Evolutionary conservation across 2,329 filamentous ascomycete genomes (phyloP), one percentile per base, ranked within the genome.

Genomic region (Botrytis tulipae): DNA sequence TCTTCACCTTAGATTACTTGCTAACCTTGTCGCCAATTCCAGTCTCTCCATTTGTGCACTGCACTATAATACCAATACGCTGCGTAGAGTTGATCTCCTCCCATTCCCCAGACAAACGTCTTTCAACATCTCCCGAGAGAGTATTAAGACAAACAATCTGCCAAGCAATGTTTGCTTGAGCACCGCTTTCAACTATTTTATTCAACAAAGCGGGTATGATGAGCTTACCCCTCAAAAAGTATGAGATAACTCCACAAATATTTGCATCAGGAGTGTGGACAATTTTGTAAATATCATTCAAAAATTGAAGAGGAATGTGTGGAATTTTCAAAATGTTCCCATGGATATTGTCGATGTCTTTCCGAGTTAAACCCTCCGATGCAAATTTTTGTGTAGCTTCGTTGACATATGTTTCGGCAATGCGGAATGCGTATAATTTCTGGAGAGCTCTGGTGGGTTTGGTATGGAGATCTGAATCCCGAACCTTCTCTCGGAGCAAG

Each of bases 131-230:
- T 48, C 4, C 4, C 22, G 40, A 4, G 4, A 37, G 63, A 5
- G 0, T 12, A 16, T 40, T 1, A 22, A 51, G 25, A 22, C 46
- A 6, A n/a, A 37, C 12, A n/a, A 67, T 40, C 18, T 29, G 29
- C 63, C 12, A 7, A 10, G 18, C 46, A 37, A 51, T 20, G 4
- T 22, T 51, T n/a, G 14, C 63, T 51, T 51, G 44, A 37, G 22
- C 8, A 29, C 0, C 7, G 20, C 20, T 7, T 42, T 29, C 0
- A 7, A 48, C 12, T 51, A 0, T n/a, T 0, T 8, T 32, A n/a
- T 5, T 18, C 4, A 2, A 14, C 18, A 51, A 37, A 37, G 22
- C 22, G 1, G 63, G 32, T 4, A 4, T 4, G 35, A 35, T 37
- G 44, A 20, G 12, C n/a, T 7, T 8, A n/a, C 7, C 29, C 29